phyloP scores from a whole-genome alignment of 176 grass and related monocot species.

The Oryza meyeriana region DNA sequence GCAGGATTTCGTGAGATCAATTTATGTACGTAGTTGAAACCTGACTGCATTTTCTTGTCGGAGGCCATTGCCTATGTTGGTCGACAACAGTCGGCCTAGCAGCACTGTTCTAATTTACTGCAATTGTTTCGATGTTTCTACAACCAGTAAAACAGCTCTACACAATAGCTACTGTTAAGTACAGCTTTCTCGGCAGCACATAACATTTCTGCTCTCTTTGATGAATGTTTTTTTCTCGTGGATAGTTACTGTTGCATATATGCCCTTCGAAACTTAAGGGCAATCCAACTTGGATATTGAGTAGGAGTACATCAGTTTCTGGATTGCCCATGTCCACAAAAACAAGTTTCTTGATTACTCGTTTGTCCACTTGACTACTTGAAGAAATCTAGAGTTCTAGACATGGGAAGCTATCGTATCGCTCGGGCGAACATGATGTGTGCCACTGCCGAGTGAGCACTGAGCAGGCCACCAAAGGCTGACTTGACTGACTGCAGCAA shows the following conservation, averaged over 20 bases:
- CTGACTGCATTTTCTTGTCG: constrained; percentile 35
- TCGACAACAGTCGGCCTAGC: constrained; percentile 39
- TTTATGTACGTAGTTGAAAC: neutral
- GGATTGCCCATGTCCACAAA: too few relatives aligned
- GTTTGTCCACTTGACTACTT: neutral
- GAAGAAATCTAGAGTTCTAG: neutral
- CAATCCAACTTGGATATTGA: neutral
- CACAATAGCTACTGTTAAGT: neutral
- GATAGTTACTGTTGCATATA: neutral
- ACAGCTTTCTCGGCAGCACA: neutral
- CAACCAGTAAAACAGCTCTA: constrained; percentile 19
- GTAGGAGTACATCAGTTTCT: neutral
- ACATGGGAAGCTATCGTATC: neutral
- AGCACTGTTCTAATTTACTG: constrained; percentile 25
- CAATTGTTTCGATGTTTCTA: neutral
- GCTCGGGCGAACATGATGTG: neutral
- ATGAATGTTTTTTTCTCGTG: neutral
- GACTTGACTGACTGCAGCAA: neutral
- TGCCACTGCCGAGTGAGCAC: neutral
- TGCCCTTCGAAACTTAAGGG: neutral
- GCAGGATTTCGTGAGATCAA: neutral
- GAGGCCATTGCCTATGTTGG: constrained; percentile 16
- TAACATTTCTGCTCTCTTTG: neutral
- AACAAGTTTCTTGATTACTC: neutral
- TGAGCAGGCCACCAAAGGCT: constrained; percentile 1